Evolutionary conservation across 2,329 filamentous ascomycete species (phyloP), one percentile per base, ranked within the genome.

Genomic region (Myriosclerotinia curreyana): DNA sequence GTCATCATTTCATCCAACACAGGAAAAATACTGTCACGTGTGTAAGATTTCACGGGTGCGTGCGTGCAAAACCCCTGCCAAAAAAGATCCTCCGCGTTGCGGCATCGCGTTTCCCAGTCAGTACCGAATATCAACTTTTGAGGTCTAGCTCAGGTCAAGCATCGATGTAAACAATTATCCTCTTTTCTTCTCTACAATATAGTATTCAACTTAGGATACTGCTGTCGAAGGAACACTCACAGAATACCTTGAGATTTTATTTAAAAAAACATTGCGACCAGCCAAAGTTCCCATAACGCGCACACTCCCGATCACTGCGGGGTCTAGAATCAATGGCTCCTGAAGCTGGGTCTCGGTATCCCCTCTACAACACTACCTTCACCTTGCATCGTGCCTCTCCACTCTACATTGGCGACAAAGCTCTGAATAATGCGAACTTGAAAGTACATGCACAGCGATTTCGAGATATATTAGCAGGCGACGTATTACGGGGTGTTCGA

Each of bases 301-400:
- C 9, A 5, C 28, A 31, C 28, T 31, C 31, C 20, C 14, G n/a
- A 38, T 48, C 31, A 25, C 31, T 25, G 42, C 14, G 20, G 55
- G 28, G 42, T 48, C 42, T 58, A 36, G 31, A 25, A 36, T 48
- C 28, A 22, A 65, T 65, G 63, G 56, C 63, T 34, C 50, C 54
- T 36, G 8, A 55, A 60, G 8, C 54, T 44, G 36, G 42, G 40
- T 42, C 28, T n/a, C 60, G 63, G 31, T 74, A 81, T 67, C 79
- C 79, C 17, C 76, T 81, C 60, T 81, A 80, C 73, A 75, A 77
- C 68, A 75, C 76, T 25, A 80, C 77, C 11, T 80, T 77, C 70
- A 74, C 70, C 31, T 71, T 79, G 64, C 77, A 79, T 66, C 78
- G 79, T 65, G 62, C 79, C 15, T 80, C 79, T n/a, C 79, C 79